Base-by-base conservation (phyloP, 1,284 basidiomycete genomes). In the Phylloboletellus chloephorus region DNA sequence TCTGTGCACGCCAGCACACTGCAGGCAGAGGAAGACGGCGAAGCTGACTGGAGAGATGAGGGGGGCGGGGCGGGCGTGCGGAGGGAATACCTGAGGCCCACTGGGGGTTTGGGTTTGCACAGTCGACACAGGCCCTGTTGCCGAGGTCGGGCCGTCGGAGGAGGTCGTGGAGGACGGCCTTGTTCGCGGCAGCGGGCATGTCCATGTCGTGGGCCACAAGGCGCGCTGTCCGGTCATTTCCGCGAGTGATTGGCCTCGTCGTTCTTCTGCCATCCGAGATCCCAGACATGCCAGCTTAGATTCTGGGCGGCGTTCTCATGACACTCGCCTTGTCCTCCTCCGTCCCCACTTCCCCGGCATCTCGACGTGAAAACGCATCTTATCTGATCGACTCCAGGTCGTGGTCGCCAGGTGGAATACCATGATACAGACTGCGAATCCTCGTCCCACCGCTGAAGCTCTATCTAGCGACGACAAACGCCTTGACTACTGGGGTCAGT, bases 1-100 rank as follows among this genome's bases (percentile, higher is more conserved):
- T 67, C 93, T 73, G 67, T 97, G 93, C 26, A 81, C 73, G 20
- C 92, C 92, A 12, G 88, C 90, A 63, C 93, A 96, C 74, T 79
- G 88, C 28, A 97, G 72, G 64, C 93, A 97, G 49, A 96, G 76
- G 62, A 94, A 93, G 37, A 89, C 74, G 39, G 88, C 91, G 59
- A 86, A 85, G 61, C 82, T 85, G 46, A 60, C 62, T 59, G 41
- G 2, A 54, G 21, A 39, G 31, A 35, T 39, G 45, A 46, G 41
- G 19, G 22, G 46, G 40, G 16, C 15, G 1, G 3, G 0, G 25
- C 0, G 28, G 13, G 25, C 7, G 25, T 26, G 37, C 4, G 31
- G 10, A 5, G 19, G 9, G 44, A 62, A 50, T 52, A 83, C 79
- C 79, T 77, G 50, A 90, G n/a, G 88, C 88, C 91, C 91, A 95